phyloP scores from a whole-genome alignment of 1,139 yeast genomes.

The Blastobotrys apis region DNA sequence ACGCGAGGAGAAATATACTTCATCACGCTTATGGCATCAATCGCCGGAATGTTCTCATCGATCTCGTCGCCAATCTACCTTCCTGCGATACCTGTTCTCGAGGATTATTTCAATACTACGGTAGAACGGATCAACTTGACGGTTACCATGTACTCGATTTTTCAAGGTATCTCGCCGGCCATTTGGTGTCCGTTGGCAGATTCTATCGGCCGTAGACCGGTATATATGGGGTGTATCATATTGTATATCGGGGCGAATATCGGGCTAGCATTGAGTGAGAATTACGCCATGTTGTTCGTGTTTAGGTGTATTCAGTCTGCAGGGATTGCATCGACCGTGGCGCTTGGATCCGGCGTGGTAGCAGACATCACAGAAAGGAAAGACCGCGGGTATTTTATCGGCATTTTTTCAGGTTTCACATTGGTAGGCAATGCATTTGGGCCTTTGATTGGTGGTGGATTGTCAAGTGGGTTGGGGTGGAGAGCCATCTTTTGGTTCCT shows the following conservation, averaged over 20 bases:
- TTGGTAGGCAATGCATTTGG: constrained; percentile 73
- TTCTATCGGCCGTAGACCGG: constrained; percentile 63
- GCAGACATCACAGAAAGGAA: constrained; percentile 61
- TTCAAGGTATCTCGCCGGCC: constrained; percentile 69
- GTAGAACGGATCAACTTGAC: constrained; percentile 58
- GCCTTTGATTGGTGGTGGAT: constrained; percentile 66
- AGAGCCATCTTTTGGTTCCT: constrained; percentile 72
- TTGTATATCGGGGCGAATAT: constrained; percentile 54
- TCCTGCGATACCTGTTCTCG: constrained; percentile 60
- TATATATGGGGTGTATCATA: constrained; percentile 48
- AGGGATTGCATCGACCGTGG: constrained; percentile 66
- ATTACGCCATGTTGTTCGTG: constrained; percentile 51
- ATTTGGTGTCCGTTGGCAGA: constrained; percentile 64
- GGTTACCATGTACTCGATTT: constrained; percentile 64
- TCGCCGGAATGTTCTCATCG: constrained; percentile 56
- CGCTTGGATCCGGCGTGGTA: constrained; percentile 60
- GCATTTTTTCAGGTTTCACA: constrained; percentile 58
- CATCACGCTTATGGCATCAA: constrained; percentile 42
- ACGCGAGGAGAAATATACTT: constrained; percentile 35
- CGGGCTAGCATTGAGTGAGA: constrained; percentile 55
- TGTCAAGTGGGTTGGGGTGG: constrained; percentile 62
- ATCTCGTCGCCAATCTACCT: constrained; percentile 68
- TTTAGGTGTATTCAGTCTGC: constrained; percentile 65
- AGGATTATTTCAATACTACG: constrained; percentile 48
- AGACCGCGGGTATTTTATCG: constrained; percentile 63